phyloP scores from a whole-genome alignment of 2,329 filamentous ascomycete genomes.

The Chrysoporthe cubensis region DNA sequence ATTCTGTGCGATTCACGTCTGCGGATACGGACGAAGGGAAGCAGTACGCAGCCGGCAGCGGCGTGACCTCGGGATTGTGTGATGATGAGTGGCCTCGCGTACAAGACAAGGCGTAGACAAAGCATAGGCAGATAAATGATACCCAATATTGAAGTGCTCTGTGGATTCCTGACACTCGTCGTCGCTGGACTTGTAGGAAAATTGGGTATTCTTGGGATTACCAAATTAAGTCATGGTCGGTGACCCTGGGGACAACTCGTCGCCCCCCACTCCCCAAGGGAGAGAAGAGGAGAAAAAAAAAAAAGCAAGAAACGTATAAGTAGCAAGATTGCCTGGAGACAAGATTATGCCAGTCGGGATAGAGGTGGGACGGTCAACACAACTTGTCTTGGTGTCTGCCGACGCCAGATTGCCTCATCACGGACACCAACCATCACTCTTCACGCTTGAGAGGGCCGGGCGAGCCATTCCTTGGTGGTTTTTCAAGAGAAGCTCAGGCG shows the following conservation, averaged over 20 bases:
- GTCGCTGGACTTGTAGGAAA: background rate
- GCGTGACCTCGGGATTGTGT: background rate
- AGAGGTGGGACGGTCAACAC: background rate
- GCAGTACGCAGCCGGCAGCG: background rate
- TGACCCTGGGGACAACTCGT: background rate
- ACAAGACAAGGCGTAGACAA: background rate
- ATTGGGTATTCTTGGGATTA: background rate
- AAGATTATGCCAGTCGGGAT: background rate
- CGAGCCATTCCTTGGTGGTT: background rate
- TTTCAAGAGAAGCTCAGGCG: background rate
- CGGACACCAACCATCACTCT: background rate
- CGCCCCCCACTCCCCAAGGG: background rate
- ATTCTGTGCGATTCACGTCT: slow-evolving; percentile 15
- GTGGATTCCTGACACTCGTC: background rate
- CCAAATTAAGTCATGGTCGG: background rate
- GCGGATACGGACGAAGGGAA: background rate
- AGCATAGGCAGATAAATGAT: background rate
- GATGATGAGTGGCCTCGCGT: background rate
- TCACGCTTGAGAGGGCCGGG: background rate
- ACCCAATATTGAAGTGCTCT: background rate
- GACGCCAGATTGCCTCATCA: background rate
- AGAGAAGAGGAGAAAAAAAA: background rate
- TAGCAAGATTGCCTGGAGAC: background rate
- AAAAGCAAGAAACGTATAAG: too few relatives aligned
- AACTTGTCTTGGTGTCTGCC: background rate